Conservation (phyloP, 2,329 filamentous ascomycete species). For the Paraphoma chrysanthemicola region DNA sequence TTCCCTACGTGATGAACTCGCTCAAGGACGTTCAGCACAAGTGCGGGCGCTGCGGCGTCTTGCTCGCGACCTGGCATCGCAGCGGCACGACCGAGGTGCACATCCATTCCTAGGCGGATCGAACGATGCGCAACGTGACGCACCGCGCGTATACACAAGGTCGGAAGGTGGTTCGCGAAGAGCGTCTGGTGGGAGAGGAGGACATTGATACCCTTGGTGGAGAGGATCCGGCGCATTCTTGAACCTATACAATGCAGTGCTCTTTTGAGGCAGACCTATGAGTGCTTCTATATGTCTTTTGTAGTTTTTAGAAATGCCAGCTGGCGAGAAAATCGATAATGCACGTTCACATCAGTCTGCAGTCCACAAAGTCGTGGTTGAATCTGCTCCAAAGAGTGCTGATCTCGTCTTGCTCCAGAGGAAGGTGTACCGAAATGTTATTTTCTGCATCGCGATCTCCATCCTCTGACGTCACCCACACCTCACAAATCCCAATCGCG, state of each 20-base stretch:
- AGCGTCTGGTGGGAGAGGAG: background rate
- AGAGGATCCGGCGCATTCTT: background rate
- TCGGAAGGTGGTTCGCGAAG: background rate
- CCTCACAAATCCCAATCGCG: background rate
- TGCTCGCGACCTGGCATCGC: constrained; percentile 58
- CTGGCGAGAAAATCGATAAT: background rate
- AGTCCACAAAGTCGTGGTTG: background rate
- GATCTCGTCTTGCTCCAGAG: background rate
- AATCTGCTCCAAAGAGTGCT: background rate
- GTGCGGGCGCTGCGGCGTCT: constrained; percentile 54
- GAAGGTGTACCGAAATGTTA: background rate
- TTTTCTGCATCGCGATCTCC: background rate
- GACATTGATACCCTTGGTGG: constrained; percentile 16
- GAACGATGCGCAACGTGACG: background rate
- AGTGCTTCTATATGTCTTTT: background rate
- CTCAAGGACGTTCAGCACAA: constrained; percentile 59
- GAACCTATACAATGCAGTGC: background rate
- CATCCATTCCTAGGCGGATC: constrained; percentile 38
- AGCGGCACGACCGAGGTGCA: constrained; percentile 57
- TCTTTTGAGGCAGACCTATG: no score
- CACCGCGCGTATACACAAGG: background rate
- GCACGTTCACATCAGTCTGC: background rate
- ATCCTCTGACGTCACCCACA: background rate
- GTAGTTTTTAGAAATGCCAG: background rate
- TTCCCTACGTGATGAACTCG: constrained; percentile 57